These are phyloP conservation scores for Nemania sp. DNA, from an alignment of 2,329 filamentous ascomycete genomes.

Conservation along the genomic window DNA sequence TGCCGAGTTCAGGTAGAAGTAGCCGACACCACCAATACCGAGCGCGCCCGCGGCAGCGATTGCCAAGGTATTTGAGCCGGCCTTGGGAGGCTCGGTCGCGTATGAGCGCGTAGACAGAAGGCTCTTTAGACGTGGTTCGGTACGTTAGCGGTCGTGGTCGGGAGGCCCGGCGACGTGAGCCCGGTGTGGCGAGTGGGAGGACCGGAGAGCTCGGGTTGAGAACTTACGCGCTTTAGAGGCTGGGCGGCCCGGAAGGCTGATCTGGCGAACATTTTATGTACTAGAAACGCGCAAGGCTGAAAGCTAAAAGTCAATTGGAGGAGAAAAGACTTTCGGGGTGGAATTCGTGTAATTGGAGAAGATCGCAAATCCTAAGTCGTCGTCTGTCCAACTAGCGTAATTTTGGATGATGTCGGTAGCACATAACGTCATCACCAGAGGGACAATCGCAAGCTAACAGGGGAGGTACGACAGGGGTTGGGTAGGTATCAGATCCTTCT, in stretches of 20 bases:
- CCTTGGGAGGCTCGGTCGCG: conserved; percentile 65
- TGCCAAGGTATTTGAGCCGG: conserved; percentile 61
- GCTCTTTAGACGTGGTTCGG: conserved; percentile 23
- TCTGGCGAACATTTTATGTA: conserved; percentile 60
- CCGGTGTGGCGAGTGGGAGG: neutral
- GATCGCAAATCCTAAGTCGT: too few relatives aligned
- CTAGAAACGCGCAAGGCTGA: neutral
- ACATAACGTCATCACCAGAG: too few relatives aligned
- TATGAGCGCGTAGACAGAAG: conserved; percentile 52
- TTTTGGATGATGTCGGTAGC: too few relatives aligned
- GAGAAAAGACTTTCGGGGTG: neutral
- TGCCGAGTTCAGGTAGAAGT: conserved; percentile 59
- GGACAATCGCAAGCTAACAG: too few relatives aligned
- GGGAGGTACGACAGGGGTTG: too few relatives aligned
- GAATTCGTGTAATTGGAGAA: neutral
- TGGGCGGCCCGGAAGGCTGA: conserved; percentile 57
- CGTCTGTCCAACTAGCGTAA: too few relatives aligned
- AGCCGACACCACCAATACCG: conserved; percentile 59
- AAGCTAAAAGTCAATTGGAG: conserved; percentile 2
- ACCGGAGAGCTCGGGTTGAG: conserved; percentile 6
- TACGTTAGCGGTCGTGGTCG: too few relatives aligned
- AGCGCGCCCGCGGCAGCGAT: conserved; percentile 64
- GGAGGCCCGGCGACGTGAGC: too few relatives aligned
- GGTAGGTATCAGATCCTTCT: too few relatives aligned
- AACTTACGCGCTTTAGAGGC: conserved; percentile 59